Evolutionary conservation across 1,284 basidiomycete species (phyloP).

Genomic region (Phellinidium pouzarii): DNA sequence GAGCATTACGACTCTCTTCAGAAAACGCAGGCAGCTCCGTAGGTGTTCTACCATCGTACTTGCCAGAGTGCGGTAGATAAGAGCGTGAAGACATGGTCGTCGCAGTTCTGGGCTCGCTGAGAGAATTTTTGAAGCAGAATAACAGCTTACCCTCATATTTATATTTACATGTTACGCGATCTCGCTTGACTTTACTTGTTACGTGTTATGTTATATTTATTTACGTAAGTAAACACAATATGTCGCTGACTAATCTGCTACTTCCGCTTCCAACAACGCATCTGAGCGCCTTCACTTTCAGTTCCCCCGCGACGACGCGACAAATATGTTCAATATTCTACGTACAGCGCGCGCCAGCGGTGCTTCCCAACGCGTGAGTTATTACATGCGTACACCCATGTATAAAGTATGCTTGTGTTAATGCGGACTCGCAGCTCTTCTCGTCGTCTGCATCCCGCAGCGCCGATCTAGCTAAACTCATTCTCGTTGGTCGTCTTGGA

Average conservation of each 20-base stretch:
- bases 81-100: not conserved
- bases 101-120: too few relatives aligned
- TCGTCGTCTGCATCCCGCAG: slow-evolving; percentile 50
- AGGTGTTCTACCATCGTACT: not conserved
- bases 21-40: not conserved
- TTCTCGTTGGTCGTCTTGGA: slow-evolving; percentile 66
- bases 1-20: not conserved
- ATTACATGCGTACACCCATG: not conserved
- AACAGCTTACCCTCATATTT: too few relatives aligned
- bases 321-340: slow-evolving; percentile 17
- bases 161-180: too few relatives aligned
- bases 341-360: slow-evolving; percentile 11
- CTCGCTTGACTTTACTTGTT: too few relatives aligned
- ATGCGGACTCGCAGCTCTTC: slow-evolving; percentile 48
- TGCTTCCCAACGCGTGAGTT: slow-evolving; percentile 15
- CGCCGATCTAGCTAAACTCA: slow-evolving; percentile 64
- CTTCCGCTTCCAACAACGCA: too few relatives aligned
- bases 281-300: not conserved
- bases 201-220: too few relatives aligned
- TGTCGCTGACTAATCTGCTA: too few relatives aligned
- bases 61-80: too few relatives aligned
- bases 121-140: too few relatives aligned
- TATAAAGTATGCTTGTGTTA: not conserved
- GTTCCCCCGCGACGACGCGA: not conserved
- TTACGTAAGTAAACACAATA: too few relatives aligned